Conservation (phyloP, 2,329 filamentous ascomycete genomes). For the Penicillium thymicola region DNA sequence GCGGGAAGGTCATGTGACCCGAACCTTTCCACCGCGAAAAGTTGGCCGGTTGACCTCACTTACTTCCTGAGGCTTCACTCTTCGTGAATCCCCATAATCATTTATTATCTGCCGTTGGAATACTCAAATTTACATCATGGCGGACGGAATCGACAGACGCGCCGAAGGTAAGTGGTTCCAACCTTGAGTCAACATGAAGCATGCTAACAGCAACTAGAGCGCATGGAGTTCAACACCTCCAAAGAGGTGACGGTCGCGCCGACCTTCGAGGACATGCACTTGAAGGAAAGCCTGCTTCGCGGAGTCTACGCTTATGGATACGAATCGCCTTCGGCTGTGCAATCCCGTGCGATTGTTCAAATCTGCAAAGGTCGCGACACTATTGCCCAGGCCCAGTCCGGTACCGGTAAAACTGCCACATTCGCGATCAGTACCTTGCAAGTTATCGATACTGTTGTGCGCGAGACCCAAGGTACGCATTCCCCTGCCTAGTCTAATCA, state of each 20-base stretch:
- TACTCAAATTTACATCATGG: conserved; percentile 60
- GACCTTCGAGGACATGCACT: conserved; percentile 91
- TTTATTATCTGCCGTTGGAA: conserved; percentile 11
- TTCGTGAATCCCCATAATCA: conserved; percentile 9
- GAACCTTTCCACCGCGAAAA: conserved; percentile 24
- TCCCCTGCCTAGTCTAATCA: neutral
- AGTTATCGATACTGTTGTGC: conserved; percentile 88
- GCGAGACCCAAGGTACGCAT: conserved; percentile 70
- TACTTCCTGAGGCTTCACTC: conserved; percentile 2
- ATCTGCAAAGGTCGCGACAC: conserved; percentile 99
- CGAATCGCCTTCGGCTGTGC: conserved; percentile 94
- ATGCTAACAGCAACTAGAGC: conserved; percentile 54
- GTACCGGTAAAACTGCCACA: conserved; percentile 94
- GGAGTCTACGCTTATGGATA: conserved; percentile 99
- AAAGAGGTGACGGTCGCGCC: conserved; percentile 94
- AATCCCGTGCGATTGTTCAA: conserved; percentile 97
- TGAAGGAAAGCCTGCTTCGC: conserved; percentile 95
- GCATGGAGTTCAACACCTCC: conserved; percentile 97
- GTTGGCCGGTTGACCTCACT: conserved; percentile 12
- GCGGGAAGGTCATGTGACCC: conserved; percentile 18
- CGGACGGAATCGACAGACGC: conserved; percentile 88
- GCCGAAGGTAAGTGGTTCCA: conserved; percentile 57
- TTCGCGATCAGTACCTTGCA: conserved; percentile 96
- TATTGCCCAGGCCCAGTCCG: conserved; percentile 95
- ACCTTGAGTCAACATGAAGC: conserved; percentile 6